phyloP scores from a whole-genome alignment of 2,329 filamentous ascomycete species.

The Truncatella angustata region DNA sequence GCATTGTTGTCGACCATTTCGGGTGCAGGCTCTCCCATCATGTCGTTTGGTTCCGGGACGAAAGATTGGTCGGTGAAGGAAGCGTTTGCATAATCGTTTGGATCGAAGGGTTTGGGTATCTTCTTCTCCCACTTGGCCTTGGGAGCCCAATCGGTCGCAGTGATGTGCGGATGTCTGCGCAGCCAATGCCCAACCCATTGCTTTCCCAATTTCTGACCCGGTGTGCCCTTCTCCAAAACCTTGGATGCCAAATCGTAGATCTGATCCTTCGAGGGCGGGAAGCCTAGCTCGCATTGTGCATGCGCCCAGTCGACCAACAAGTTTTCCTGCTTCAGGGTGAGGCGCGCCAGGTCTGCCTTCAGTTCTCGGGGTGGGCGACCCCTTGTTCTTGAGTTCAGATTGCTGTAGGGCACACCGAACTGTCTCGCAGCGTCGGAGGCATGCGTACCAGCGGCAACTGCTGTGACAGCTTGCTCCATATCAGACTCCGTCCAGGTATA shows the following conservation, averaged over 20 bases:
- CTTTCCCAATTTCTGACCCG: slow-evolving; percentile 20
- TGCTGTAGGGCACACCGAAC: slow-evolving; percentile 23
- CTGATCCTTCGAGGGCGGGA: slow-evolving; percentile 23
- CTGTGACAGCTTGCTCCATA: slow-evolving; percentile 18
- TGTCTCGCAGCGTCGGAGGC: slow-evolving; percentile 18
- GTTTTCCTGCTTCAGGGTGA: slow-evolving; percentile 22
- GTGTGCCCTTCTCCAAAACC: slow-evolving; percentile 18
- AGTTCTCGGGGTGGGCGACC: slow-evolving; percentile 18
- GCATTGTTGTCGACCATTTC: neutral
- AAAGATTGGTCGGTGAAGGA: neutral
- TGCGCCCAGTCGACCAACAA: slow-evolving; percentile 24
- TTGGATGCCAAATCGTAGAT: slow-evolving; percentile 21
- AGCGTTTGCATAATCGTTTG: neutral
- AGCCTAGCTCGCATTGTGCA: slow-evolving; percentile 20
- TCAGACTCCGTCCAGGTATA: slow-evolving; percentile 21
- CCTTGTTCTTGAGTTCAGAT: slow-evolving; percentile 20
- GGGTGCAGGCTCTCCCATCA: neutral
- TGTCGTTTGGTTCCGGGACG: neutral
- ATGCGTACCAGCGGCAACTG: slow-evolving; percentile 15
- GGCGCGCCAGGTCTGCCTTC: slow-evolving; percentile 18
- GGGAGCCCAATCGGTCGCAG: slow-evolving; percentile 19
- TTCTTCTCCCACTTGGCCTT: slow-evolving; percentile 12
- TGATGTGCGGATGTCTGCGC: slow-evolving; percentile 19
- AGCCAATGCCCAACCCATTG: slow-evolving; percentile 27
- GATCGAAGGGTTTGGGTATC: neutral